These are phyloP conservation scores for Vitis riparia DNA, from an alignment of 164 flowering plant genomes.

Conservation along the genomic window DNA sequence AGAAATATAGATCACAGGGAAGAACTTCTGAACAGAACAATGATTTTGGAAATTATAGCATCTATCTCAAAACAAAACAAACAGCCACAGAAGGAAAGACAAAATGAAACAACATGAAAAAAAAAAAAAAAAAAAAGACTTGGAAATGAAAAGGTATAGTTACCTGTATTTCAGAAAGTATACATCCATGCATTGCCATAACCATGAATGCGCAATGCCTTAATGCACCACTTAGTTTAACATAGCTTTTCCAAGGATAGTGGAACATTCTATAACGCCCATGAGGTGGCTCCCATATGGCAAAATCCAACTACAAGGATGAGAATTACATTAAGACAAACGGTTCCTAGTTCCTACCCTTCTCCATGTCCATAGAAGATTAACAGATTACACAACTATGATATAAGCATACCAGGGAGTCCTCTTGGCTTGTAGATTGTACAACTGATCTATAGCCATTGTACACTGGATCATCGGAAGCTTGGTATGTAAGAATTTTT, in stretches of 20 bases:
- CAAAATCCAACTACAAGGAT: slow-evolving; percentile 63
- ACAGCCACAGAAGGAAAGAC: background rate
- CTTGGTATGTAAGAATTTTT: slow-evolving; percentile 74
- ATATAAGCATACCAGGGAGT: slow-evolving; percentile 43
- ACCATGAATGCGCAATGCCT: slow-evolving; percentile 94
- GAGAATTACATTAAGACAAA: background rate
- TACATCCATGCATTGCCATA: slow-evolving; percentile 94
- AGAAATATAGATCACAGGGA: too few species aligned
- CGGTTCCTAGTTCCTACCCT: background rate
- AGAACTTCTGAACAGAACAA: too few species aligned
- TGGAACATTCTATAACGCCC: slow-evolving; percentile 64
- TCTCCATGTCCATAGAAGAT: background rate
- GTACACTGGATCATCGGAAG: slow-evolving; percentile 75
- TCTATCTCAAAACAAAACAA: too few species aligned
- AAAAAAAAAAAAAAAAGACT: background rate
- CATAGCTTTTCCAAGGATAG: slow-evolving; percentile 84
- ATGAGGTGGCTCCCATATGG: slow-evolving; percentile 94
- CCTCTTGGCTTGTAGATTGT: slow-evolving; percentile 76
- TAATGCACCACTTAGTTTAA: slow-evolving; percentile 74
- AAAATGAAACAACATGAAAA: background rate
- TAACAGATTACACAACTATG: background rate
- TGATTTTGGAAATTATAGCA: too few species aligned
- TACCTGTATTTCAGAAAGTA: slow-evolving; percentile 96
- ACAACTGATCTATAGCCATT: slow-evolving; percentile 81
- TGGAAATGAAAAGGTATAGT: slow-evolving; percentile 10